Evolutionary conservation across 257 asterid species (phyloP), one percentile per base, ranked within the genome.

Genomic region (Capsicum pubescens): DNA sequence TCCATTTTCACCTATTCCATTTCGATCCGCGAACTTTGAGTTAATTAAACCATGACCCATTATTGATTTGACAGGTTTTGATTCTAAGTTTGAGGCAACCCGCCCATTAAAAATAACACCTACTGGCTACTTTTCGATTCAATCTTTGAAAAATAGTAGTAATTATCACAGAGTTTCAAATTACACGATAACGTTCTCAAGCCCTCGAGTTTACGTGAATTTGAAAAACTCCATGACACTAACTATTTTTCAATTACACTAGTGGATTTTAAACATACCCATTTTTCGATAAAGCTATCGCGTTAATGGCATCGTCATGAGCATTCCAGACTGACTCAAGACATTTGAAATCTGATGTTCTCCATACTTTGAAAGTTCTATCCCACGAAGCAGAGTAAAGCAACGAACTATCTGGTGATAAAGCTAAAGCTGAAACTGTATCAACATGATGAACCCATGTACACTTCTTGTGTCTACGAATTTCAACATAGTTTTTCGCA

Each of bases 361-460:
- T 80, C 99, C 99, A 95, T 8, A 95, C 86, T 72, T 95, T 95
- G 21, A 95, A 77, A 19, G 92, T 89, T 39, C 97, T 79, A 19
- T 95, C 99, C 99, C 99, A 95, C 1, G 99, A 95, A 5, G 86
- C 97, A 0, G 99, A 95, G 87, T 93, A 95, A 3, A 95, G 82
- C 0, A 88, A 36, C 6, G 82, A 48, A 46, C 89, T 91, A 70
- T 94, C 98, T 5, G 39, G 15, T 0, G 98, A 92, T 13, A 88
- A 12, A 21, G 93, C 92, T 15, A 95, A 81, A 8, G 94, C 90
- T 0, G 99, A 89, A 1, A 95, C 93, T 7, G 98, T 63, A 26
- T 95, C 98, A n/a, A 87, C 91, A 72, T 95, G 99, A 68, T 94
- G 93, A 4, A 95, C 95, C 97, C 97, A 95, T 60, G 98, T 94